A percentile compares a stretch with the other conserved stretches of the same genome.
phyloP scores from a whole-genome alignment of 2,329 filamentous ascomycete species.

The Fusarium papillatum region DNA sequence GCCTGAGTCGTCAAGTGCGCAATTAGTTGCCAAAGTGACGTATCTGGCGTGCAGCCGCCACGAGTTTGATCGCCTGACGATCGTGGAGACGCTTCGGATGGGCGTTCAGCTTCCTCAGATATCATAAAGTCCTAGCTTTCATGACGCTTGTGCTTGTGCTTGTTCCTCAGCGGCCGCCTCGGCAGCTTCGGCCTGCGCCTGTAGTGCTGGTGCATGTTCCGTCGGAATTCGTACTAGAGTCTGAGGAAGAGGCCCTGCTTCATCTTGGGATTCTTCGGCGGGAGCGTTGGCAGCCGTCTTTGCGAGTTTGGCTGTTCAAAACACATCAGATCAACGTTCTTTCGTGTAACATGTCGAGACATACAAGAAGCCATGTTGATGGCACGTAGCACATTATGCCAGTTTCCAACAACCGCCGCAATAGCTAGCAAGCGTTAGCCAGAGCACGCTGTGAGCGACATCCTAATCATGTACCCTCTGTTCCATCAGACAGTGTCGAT shows the following conservation, averaged over 20 bases:
- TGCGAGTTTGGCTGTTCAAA: constrained; percentile 74
- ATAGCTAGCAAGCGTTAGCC: constrained; percentile 70
- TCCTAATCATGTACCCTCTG: constrained; percentile 72
- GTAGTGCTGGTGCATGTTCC: constrained; percentile 77
- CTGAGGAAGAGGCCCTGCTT: constrained; percentile 75
- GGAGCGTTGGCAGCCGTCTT: constrained; percentile 63
- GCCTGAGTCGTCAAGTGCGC: not conserved
- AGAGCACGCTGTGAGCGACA: not conserved
- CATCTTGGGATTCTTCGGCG: constrained; percentile 53
- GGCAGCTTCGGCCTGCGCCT: constrained; percentile 70
- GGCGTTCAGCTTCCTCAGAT: not conserved
- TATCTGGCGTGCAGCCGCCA: not conserved
- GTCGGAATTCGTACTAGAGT: constrained; percentile 89
- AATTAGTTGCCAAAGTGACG: not conserved
- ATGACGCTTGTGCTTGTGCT: constrained; percentile 50
- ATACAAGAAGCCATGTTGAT: constrained; percentile 90
- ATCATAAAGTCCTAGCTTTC: constrained; percentile 3
- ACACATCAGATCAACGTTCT: constrained; percentile 1
- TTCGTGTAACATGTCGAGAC: constrained; percentile 44
- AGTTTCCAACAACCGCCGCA: constrained; percentile 87
- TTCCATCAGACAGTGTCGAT: constrained; percentile 82
- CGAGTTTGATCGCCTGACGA: not conserved
- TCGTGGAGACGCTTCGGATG: not conserved
- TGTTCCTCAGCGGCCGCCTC: constrained; percentile 59
- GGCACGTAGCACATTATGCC: constrained; percentile 87